Base-by-base conservation (phyloP, 257 asterid genomes). In the Euphrasia confusa region DNA sequence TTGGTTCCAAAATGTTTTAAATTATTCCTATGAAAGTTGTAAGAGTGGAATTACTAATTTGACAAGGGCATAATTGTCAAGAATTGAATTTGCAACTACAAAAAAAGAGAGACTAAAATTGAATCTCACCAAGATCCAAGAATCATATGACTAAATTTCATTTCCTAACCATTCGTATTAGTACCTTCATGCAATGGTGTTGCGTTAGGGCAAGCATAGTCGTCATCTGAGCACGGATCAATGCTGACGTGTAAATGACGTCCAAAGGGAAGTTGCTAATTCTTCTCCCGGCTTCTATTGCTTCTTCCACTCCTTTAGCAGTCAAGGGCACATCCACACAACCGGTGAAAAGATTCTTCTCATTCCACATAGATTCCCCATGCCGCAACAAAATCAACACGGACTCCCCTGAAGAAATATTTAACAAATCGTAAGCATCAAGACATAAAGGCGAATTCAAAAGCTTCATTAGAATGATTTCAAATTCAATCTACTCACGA, bases 341-440 rank as follows among this genome's bases (percentile, higher is more conserved):
- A 68, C 97, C 96, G 28, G 97, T 90, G 74, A 90, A 90, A 52
- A 87, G 81, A 69, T 90, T 87, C 79, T 90, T 90, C 79, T 87
- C 97, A 4, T 90, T 90, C 97, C 97, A 90, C 96, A 83, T 83
- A n/a, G 97, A 90, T 68, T 90, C 95, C 58, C 97, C 97, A 59
- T 90, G 97, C 44, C 97, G 69, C 75, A 90, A 70, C 79, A 90
- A 76, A 54, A 90, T 85, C 79, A 90, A 79, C 62, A 79, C 58
- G 60, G 93, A 85, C 67, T 90, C 95, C 56, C 81, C 93, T 90
- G 74, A 32, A 60, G 50, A 70, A 24, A 57, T 12, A 28, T 4
- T 4, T 26, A 27, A 54, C 49, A 56, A 24, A 64, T 47, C 54
- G 67, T 14, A 8, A 7, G 40, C 53, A 54, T 11, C 54, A 58